Evolutionary conservation across 202 grass and related monocot genomes (phyloP).

Genomic region (Dendrocalamus latiflorus): DNA sequence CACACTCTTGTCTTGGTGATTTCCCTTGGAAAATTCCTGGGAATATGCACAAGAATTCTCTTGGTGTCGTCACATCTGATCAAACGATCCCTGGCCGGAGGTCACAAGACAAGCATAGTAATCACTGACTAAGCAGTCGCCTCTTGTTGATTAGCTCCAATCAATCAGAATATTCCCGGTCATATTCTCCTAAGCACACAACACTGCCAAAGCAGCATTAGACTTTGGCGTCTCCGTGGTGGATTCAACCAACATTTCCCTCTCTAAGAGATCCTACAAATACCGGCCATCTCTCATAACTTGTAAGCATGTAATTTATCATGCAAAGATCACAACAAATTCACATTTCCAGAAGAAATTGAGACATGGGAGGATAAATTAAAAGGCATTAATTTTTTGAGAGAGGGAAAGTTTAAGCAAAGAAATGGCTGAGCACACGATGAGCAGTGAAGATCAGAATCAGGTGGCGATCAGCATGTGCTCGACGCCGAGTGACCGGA

Average conservation of each 20-base stretch:
- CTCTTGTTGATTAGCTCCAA: not conserved
- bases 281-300: too few relatives aligned
- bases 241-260: not conserved
- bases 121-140: not conserved
- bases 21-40: not conserved
- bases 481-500: constrained; percentile 13
- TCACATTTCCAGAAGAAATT: not conserved
- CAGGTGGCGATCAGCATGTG: constrained; percentile 25
- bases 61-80: constrained; percentile 5
- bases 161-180: not conserved
- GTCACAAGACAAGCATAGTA: not conserved
- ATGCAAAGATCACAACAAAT: not conserved
- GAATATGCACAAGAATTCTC: constrained; percentile 20
- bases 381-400: not conserved
- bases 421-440: not conserved
- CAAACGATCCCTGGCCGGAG: not conserved
- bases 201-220: not conserved
- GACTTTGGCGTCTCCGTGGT: not conserved
- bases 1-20: not conserved
- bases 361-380: not conserved
- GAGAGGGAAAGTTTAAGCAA: not conserved
- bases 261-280: not conserved
- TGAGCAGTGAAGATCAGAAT: not conserved
- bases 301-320: too few relatives aligned
- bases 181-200: not conserved